Evolutionary conservation across 352 stramenopile genomes (phyloP), one percentile per base, ranked within the genome.

Genomic region (Aphanomyces cochlioides): DNA sequence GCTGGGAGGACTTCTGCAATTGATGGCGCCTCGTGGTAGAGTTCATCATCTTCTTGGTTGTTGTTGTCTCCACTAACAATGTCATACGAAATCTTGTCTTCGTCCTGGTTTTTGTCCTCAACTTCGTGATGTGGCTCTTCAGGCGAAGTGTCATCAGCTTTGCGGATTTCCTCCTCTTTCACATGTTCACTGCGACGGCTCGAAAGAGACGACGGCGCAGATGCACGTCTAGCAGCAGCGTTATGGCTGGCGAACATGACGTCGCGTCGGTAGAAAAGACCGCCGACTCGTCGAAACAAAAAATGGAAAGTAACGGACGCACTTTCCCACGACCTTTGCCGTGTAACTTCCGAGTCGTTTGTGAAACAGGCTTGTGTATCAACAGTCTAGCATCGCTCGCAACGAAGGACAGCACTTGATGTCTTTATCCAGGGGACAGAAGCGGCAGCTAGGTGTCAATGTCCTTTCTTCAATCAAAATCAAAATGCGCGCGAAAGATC

Each of bases 101-200:
- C 54, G 7, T 40, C 19, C 43, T 61, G 54, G 36, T 61, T 61
- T 17, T 61, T 61, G 28, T 61, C 21, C 54, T n/a, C 28, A 41
- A 13, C 37, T 19, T 61, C 54, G 19, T 61, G 17, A n/a, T 61
- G 54, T 10, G 54, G 54, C 21, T 61, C 54, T 19, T 61, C 54
- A 12, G 54, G 36, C 7, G 54, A 17, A 3, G 34, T 37, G 15
- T 61, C 54, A 34, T 38, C 37, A 34, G 50, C 50, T 17, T 61
- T 61, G 54, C 54, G 54, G n/a, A 61, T 37, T 39, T 61, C 54
- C 54, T 61, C 54, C 13, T 17, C 19, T 41, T 61, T 61, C 28
- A 28, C 28, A 2, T 28, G 28, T 28, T 28, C 28, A 28, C 28
- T 28, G 28, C 2, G 28, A n/a, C 54, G 13, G n/a, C 54, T 37